Evolutionary conservation across 371 early-diverging fungal species (phyloP), one percentile per base, ranked within the genome.

Genomic region (Rhizopus arrhizus): DNA sequence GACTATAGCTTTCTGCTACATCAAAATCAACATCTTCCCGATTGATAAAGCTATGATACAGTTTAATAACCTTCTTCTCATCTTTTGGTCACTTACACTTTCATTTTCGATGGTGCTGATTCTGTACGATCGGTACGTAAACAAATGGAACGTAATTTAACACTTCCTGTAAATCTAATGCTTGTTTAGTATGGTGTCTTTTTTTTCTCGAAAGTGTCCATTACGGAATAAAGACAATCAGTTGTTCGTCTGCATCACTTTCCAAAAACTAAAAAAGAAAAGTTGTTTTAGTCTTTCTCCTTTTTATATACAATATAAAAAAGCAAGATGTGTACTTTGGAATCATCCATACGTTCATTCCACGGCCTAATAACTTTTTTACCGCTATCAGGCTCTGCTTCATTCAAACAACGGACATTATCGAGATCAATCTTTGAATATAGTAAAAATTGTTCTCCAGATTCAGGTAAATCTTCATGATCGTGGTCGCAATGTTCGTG

Each of bases 1-100:
- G 77, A 16, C 58, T 64, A 15, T 85, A 82, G 13, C 77, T 75
- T 4, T 91, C 90, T 5, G 90, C 93, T 12, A 73, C 85, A 64
- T 92, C 94, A 74, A 97, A 97, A 69, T 97, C 96, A 41, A 97
- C 65, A 70, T 92, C 91, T 34, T 95, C 94, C 6, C 86, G 78
- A 74, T 96, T 97, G 62, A 92, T 85, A 67, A 90, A 95, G 8
- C 93, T 93, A 58, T 35, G 31, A 9, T n/a, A 15, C 38, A 13
- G 6, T 31, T 41, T 46, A 35, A 34, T 9, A 41, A n/a, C 40
- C 31, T 4, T 9, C 9, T 47, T 49, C 9, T 29, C 41, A n/a
- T 31, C 46, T 32, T 7, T n/a, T 12, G 22, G 2, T 2, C 3
- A 45, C 82, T 69, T 85, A 91, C 88, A 87, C 91, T 68, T 91